Percentiles rank a stretch among this genome's conserved stretches.
These are phyloP conservation scores for Stevia rebaudiana DNA, from an alignment of 140 eudicot species.

Conservation along the genomic window DNA sequence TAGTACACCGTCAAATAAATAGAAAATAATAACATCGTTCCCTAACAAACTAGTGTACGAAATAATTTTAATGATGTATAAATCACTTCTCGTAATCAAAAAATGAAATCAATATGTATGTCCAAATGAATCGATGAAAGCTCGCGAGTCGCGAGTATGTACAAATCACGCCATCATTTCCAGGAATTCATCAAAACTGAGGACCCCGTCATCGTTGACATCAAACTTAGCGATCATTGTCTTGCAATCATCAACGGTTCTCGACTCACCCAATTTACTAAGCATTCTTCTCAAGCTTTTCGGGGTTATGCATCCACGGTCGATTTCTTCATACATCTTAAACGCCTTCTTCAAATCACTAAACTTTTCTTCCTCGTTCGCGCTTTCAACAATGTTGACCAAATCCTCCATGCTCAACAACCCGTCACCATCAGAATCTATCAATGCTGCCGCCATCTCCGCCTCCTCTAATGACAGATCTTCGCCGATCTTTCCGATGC, in stretches of 20 bases:
- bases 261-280: conserved; percentile 4
- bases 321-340: conserved; percentile 14
- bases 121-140: no score
- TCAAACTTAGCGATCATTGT: conserved; percentile 13
- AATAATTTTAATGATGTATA: no score
- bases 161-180: neutral
- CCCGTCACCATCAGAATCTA: conserved; percentile 6
- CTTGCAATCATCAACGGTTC: neutral
- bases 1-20: no score
- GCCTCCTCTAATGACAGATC: conserved; percentile 10
- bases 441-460: neutral
- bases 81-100: no score
- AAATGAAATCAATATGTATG: neutral
- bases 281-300: conserved; percentile 12
- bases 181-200: neutral
- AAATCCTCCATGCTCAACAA: conserved; percentile 8
- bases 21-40: no score
- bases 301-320: conserved; percentile 6
- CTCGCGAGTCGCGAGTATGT: no score
- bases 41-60: no score
- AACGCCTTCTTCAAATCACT: conserved; percentile 10
- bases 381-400: neutral
- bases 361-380: conserved; percentile 2
- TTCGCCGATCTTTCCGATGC: neutral
- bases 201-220: neutral